Percentiles rank a stretch among this genome's conserved stretches.
Conservation (phyloP, 2,329 filamentous ascomycete species). For the Trichoderma koningii region DNA sequence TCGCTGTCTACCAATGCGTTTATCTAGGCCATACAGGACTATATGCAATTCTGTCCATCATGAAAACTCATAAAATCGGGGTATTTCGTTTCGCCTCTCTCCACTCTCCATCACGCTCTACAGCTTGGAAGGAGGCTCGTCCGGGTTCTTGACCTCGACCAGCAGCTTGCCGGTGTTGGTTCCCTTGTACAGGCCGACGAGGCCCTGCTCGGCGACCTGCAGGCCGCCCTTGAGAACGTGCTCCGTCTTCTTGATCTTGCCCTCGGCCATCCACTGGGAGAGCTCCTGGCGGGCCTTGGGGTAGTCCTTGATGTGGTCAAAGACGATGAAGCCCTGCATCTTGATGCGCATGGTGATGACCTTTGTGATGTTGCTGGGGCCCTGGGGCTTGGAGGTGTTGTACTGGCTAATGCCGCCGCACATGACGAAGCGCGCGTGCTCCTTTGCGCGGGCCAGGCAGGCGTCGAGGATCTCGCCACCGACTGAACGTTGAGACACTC, state of each 20-base stretch:
- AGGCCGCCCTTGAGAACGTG: slow-evolving; percentile 71
- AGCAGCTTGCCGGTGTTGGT: slow-evolving; percentile 70
- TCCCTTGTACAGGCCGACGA: slow-evolving; percentile 67
- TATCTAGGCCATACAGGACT: slow-evolving; percentile 14
- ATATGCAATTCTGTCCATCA: slow-evolving; percentile 14
- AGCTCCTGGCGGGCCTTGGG: slow-evolving; percentile 61
- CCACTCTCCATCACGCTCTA: slow-evolving; percentile 21
- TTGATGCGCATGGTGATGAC: slow-evolving; percentile 58
- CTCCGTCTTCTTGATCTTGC: slow-evolving; percentile 71
- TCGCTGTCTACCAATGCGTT: slow-evolving; percentile 2
- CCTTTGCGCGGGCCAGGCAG: slow-evolving; percentile 64
- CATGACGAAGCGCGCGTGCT: slow-evolving; percentile 66
- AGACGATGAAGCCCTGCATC: slow-evolving; percentile 73
- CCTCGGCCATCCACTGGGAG: slow-evolving; percentile 67
- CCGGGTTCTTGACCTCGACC: slow-evolving; percentile 52
- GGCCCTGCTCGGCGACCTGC: slow-evolving; percentile 60
- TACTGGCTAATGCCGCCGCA: slow-evolving; percentile 73
- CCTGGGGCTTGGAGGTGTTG: slow-evolving; percentile 58
- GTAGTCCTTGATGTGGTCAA: slow-evolving; percentile 65
- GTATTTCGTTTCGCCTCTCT: background rate
- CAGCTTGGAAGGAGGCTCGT: slow-evolving; percentile 31
- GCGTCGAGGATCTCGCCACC: slow-evolving; percentile 71
- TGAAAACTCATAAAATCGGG: slow-evolving; percentile 7
- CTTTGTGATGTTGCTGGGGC: slow-evolving; percentile 58
- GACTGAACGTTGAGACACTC: slow-evolving; percentile 41